Evolutionary conservation across 345 rosid species (phyloP).

Genomic region (Heritiera littoralis): DNA sequence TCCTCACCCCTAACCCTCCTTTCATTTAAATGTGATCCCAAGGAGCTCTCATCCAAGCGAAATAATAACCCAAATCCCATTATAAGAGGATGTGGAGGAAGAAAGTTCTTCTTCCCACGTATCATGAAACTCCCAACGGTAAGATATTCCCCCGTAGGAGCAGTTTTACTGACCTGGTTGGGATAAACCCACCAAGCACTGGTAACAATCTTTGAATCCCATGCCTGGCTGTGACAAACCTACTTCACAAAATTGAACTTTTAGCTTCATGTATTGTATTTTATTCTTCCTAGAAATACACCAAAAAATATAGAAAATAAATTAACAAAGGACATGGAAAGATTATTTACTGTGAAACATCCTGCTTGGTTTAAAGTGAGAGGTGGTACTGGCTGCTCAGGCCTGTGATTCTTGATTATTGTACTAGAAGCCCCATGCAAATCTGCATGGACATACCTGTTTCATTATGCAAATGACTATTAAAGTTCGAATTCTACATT

Average conservation of each 20-base stretch:
- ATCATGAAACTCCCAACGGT: conserved; percentile 99
- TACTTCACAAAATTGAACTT: conserved; percentile 33
- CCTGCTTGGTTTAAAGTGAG: conserved; percentile 97
- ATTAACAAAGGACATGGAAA: not conserved
- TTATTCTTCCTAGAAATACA: conserved; percentile 14
- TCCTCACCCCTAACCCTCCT: conserved; percentile 97
- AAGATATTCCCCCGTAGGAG: conserved; percentile 99
- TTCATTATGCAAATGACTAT: conserved; percentile 26
- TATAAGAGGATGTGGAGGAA: conserved; percentile 95
- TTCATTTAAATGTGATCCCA: conserved; percentile 96
- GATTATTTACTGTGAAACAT: conserved; percentile 70
- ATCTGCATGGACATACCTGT: conserved; percentile 95
- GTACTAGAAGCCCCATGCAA: conserved; percentile 99
- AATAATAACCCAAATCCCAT: conserved; percentile 98
- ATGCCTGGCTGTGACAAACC: conserved; percentile 99
- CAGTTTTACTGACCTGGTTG: conserved; percentile 97
- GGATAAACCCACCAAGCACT: conserved; percentile 99
- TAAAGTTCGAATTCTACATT: not conserved
- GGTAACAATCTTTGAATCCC: conserved; percentile 98
- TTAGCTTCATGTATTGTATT: conserved; percentile 7
- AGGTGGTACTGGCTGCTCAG: conserved; percentile 88
- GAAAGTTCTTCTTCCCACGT: conserved; percentile 95
- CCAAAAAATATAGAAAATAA: not conserved
- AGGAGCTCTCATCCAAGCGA: conserved; percentile 97
- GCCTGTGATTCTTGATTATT: conserved; percentile 89